Evolutionary conservation across 495 filamentous ascomycete species (phyloP).

Genomic region (Glonium stellatum): DNA sequence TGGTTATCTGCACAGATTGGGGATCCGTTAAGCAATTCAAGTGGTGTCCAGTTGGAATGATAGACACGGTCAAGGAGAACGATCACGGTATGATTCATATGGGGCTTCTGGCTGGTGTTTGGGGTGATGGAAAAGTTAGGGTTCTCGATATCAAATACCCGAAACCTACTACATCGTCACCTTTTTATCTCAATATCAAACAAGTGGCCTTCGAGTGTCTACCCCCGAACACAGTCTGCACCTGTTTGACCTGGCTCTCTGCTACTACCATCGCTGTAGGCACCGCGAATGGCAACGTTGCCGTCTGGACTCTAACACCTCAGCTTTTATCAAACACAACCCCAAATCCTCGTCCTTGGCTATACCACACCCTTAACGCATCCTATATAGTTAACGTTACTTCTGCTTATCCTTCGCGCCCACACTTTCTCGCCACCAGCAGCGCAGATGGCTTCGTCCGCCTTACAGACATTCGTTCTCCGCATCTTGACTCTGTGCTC

Average conservation of each 20-base stretch:
- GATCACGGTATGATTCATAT: conserved; percentile 34
- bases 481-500: conserved; percentile 42
- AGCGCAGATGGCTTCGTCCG: conserved; percentile 54
- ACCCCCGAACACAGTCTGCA: conserved; percentile 46
- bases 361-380: conserved; percentile 52
- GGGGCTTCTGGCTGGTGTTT: conserved; percentile 57
- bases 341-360: conserved; percentile 41
- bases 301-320: conserved; percentile 47
- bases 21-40: conserved; percentile 52
- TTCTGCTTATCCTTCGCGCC: conserved; percentile 54
- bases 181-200: conserved; percentile 39
- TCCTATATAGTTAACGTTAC: conserved; percentile 53
- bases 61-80: conserved; percentile 33
- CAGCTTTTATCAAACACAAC: neutral
- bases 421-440: conserved; percentile 48
- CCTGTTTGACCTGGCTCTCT: conserved; percentile 58
- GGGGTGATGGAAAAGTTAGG: conserved; percentile 54
- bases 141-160: conserved; percentile 49
- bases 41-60: conserved; percentile 52
- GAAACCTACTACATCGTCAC: conserved; percentile 6
- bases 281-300: conserved; percentile 55
- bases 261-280: conserved; percentile 53
- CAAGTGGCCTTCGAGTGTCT: conserved; percentile 50
- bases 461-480: conserved; percentile 49
- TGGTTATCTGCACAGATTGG: conserved; percentile 59